These are phyloP conservation scores for Exsudoporus floridanus DNA, from an alignment of 1,284 basidiomycete species.

Conservation along the genomic window DNA sequence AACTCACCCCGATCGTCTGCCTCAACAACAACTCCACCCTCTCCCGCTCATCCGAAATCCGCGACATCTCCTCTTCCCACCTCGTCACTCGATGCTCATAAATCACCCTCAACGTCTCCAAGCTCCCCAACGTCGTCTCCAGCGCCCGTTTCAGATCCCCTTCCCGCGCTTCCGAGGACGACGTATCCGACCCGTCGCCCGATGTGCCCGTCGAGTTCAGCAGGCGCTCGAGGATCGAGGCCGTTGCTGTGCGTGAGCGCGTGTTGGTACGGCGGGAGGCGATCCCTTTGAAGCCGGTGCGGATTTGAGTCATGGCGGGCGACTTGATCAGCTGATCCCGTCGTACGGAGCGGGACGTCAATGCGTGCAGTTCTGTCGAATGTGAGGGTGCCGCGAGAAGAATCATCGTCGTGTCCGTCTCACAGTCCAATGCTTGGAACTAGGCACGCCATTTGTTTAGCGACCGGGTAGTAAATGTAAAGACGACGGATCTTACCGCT, in stretches of 20 bases:
- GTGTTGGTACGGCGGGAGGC: slow-evolving; percentile 54
- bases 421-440: slow-evolving; percentile 76
- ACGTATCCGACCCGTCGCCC: slow-evolving; percentile 52
- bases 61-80: slow-evolving; percentile 68
- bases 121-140: slow-evolving; percentile 62
- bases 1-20: slow-evolving; percentile 55
- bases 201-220: slow-evolving; percentile 42
- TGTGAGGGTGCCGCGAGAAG: slow-evolving; percentile 73
- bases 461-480: neutral
- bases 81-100: slow-evolving; percentile 66
- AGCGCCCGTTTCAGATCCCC: slow-evolving; percentile 64
- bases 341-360: slow-evolving; percentile 67
- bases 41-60: slow-evolving; percentile 64
- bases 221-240: slow-evolving; percentile 59
- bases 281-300: slow-evolving; percentile 56
- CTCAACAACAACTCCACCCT: slow-evolving; percentile 59
- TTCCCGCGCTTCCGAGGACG: slow-evolving; percentile 49
- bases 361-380: slow-evolving; percentile 56
- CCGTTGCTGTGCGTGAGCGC: slow-evolving; percentile 41
- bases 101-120: slow-evolving; percentile 58
- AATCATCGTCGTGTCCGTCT: slow-evolving; percentile 75
- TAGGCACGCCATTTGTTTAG: slow-evolving; percentile 28
- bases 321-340: slow-evolving; percentile 53
- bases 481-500: slow-evolving; percentile 44
- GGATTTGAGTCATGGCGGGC: slow-evolving; percentile 50